Evolutionary conservation across 805 yeast genomes (phyloP), one percentile per base, ranked within the genome.

Genomic region (Grigorovia transvaalensis): DNA sequence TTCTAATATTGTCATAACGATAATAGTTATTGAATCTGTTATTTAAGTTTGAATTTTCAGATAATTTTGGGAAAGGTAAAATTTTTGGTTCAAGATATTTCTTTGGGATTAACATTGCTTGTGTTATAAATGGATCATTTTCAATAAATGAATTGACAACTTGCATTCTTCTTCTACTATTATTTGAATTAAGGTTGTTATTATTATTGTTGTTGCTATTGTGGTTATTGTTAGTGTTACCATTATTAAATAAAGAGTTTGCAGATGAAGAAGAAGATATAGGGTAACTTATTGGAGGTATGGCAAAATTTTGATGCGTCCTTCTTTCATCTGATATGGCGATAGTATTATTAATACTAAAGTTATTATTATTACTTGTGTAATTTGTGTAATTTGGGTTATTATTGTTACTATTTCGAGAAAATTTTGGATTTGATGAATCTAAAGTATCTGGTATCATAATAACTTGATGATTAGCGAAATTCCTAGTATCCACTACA

Each of bases 401-500:
- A 33, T 33, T 23, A 19, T 46, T 40, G 19, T 29, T 33, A 40
- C 23, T 23, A 23, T 43, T 44, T 15, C 40, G 18, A 9, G 46
- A 44, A 9, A 49, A 18, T 9, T 51, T 51, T 2, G 18, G 41
- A 18, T 56, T 55, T 12, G 57, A 42, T 48, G 61, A 62, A 44
- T 68, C 68, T 0, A 57, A 42, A 49, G 62, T 63, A 44, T 68
- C 68, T 0, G 93, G 93, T 13, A 85, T 71, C 53, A 84, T 71
- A 2, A 88, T 74, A 41, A 89, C 88, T 64, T 85, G 91, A 62
- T 86, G 91, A 58, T 85, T 81, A 53, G 75, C 71, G 57, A 81
- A 78, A 60, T 85, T 79, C 55, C 96, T 77, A 27, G 88, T 75
- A 64, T 90, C 96, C 29, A 90, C 72, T 52, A 89, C 72, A 68